Evolutionary conservation across 352 stramenopile species (phyloP), one percentile per base, ranked within the genome.

Genomic region (Phytophthora vignae): DNA sequence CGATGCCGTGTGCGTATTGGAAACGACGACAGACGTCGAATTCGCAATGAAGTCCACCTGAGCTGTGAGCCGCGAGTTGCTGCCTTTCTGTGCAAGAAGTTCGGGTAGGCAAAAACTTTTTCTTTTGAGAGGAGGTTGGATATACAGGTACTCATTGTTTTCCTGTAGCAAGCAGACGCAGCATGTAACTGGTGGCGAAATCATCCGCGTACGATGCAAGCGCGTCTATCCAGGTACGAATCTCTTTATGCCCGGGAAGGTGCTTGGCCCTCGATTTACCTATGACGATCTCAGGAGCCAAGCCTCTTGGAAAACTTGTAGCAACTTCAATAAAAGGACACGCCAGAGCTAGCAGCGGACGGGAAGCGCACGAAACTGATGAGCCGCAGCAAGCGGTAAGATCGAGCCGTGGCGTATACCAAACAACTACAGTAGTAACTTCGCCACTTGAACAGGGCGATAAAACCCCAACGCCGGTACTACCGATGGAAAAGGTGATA

Each of bases 1-100:
- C 46, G 48, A 33, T 64, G n/a, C 14, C 65, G 63, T 14, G 2
- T 56, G 17, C 21, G 12, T 11, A 0, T 17, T 14, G 25, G 53
- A 21, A 58, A 61, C 2, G 50, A 71, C 11, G 8, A 50, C 48
- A 12, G 71, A 58, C 11, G 49, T 52, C 46, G 19, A 27, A 49
- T 76, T 60, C 56, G 62, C 56, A 71, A 66, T 52, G 72, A 76
- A 10, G 77, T 84, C 1, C 73, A 84, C 9, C 59, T 92, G 48
- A 77, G 42, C 38, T 92, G 84, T 48, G 84, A 90, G 12, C 60
- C 73, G 5, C 48, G 12, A 1, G 80, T 94, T n/a, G 77, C 80
- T 2, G 74, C 73, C 5, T 91, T 91, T 69, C 67, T 94, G 2
- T 91, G 81, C 65, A 67, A 86, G 17, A 85, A 84, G 22, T 94